Base-by-base conservation (phyloP, 805 yeast genomes). In the Millerozyma miso region DNA sequence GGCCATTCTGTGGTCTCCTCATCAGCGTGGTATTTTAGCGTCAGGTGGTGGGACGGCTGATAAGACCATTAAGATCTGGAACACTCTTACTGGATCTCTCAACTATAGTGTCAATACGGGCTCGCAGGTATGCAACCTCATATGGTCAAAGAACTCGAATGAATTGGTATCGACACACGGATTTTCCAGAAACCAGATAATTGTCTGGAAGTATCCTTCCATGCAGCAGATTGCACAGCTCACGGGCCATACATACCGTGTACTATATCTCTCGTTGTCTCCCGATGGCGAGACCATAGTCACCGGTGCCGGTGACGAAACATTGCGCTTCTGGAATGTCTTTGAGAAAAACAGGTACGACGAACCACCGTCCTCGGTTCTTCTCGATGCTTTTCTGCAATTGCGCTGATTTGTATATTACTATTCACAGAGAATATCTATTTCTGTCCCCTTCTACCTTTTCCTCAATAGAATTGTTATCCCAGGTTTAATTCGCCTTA, bases 261-360 rank as follows among this genome's bases (percentile, higher is more conserved):
- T 93, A 10, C 69, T 93, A 39, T 93, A 93, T 60, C 70, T 93
- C 52, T 80, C 96, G 3, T 73, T 91, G 67, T 85, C 96, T 15
- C 96, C 97, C 0, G 98, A 93, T 65, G 99, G 99, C 0, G 89
- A 88, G 48, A 89, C 97, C 0, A 85, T 93, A 12, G 99, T 91
- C 2, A 90, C 99, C 0, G 99, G 99, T 1, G 97, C 99, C 1
- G 99, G 98, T 3, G 99, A 93, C 65, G 99, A 93, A 62, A 93
- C 99, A 0, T 68, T 93, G 43, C 65, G 99, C 49, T 88, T 93
- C 59, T 93, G 99, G 99, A 89, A 88, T 53, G 85, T 90, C 1
- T 93, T 90, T 67, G 96, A 88, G 46, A 87, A 84, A 59, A 80
- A 75, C 45, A 81, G 77, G 52, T 67, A 68, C 39, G 83, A 79